Conservation (phyloP, 257 asterid genomes). For the Nicotiana noctiflora region DNA sequence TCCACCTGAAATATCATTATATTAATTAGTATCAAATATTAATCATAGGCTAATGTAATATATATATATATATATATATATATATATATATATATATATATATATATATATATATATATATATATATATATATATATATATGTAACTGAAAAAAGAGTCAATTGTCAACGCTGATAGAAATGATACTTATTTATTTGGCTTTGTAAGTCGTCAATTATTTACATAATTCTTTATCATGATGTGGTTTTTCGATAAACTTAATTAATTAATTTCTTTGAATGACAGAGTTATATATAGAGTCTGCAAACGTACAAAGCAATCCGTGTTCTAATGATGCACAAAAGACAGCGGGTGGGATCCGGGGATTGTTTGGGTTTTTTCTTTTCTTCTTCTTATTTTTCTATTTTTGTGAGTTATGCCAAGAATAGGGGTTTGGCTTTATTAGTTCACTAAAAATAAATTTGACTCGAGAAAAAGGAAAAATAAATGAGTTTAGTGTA, state of each 20-base stretch:
- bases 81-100: too few species aligned
- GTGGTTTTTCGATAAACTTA: background rate
- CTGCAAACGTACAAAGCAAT: background rate
- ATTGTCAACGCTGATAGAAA: background rate
- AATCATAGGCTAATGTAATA: background rate
- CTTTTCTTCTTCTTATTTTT: too few species aligned
- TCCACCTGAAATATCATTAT: constrained; percentile 47
- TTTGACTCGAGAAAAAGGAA: too few species aligned
- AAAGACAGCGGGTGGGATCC: too few species aligned
- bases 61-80: too few species aligned
- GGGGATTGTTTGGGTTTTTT: background rate
- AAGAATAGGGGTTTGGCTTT: background rate
- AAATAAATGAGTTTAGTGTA: too few species aligned
- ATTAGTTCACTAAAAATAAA: background rate
- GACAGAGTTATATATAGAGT: background rate
- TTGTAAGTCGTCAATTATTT: background rate
- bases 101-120: too few species aligned
- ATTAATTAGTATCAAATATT: background rate
- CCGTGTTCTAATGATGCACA: background rate
- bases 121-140: too few species aligned
- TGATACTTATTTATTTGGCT: background rate
- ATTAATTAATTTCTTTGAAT: background rate
- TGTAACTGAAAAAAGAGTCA: background rate
- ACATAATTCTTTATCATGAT: background rate
- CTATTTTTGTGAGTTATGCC: background rate